A percentile compares a stretch with the other conserved stretches of the same genome.
phyloP scores from a whole-genome alignment of 2,329 filamentous ascomycete genomes.

The Fusarium torreyae region DNA sequence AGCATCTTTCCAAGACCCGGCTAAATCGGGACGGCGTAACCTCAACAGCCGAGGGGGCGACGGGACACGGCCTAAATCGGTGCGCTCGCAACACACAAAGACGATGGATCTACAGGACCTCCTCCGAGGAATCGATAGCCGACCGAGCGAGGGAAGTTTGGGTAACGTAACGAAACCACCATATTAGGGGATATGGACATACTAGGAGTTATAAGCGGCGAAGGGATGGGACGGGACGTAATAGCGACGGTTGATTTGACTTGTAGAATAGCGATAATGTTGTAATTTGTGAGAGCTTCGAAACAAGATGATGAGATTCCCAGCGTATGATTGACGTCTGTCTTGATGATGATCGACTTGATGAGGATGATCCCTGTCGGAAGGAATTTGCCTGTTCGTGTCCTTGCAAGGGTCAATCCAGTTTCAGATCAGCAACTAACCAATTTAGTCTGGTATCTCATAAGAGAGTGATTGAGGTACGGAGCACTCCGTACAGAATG shows the following conservation, averaged over 20 bases:
- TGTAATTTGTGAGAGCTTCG: slow-evolving; percentile 31
- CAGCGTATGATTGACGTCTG: background rate
- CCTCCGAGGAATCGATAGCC: slow-evolving; percentile 66
- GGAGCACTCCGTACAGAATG: background rate
- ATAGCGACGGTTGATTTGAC: slow-evolving; percentile 39
- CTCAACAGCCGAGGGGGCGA: slow-evolving; percentile 62
- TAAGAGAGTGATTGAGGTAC: background rate
- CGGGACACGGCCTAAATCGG: slow-evolving; percentile 54
- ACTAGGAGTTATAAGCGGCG: slow-evolving; percentile 27
- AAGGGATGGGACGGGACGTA: slow-evolving; percentile 10
- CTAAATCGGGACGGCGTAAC: slow-evolving; percentile 55
- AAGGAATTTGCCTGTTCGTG: slow-evolving; percentile 18
- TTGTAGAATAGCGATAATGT: slow-evolving; percentile 37
- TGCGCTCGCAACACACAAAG: slow-evolving; percentile 53
- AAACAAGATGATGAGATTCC: slow-evolving; percentile 28
- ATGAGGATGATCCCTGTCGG: slow-evolving; percentile 14
- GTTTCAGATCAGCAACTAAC: slow-evolving; percentile 35
- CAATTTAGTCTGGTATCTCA: slow-evolving; percentile 11
- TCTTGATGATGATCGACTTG: slow-evolving; percentile 1
- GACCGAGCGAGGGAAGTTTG: slow-evolving; percentile 61
- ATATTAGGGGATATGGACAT: slow-evolving; percentile 56
- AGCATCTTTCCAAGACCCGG: slow-evolving; percentile 56
- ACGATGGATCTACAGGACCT: slow-evolving; percentile 65
- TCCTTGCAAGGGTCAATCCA: slow-evolving; percentile 32
- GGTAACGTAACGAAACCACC: slow-evolving; percentile 65